Evolutionary conservation across 2,329 filamentous ascomycete genomes (phyloP), one percentile per base, ranked within the genome.

Genomic region (Ceratocystis huliohia): DNA sequence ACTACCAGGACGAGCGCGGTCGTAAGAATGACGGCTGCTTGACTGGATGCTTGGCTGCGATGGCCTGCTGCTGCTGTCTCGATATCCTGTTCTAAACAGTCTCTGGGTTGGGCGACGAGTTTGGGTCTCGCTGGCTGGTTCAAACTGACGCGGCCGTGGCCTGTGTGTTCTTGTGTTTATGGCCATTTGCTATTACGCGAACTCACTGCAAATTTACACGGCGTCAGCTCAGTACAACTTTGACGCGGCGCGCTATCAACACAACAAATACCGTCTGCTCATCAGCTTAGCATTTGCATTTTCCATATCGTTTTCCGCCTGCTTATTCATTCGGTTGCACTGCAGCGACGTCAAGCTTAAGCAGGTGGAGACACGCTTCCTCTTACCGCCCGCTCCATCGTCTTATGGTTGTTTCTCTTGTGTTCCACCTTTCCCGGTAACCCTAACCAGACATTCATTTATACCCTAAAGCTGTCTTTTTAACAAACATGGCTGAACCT

Each of bases 51-150:
- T 70, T 83, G 17, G 82, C 80, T 17, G 76, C 76, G 69, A 71
- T 82, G 68, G 82, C 82, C 1, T 84, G 81, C 73, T 84, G 82
- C 72, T 84, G 82, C 74, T 84, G 82, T 71, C 72, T 84, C 71
- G 82, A 84, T 69, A 75, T 77, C 57, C 72, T 84, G n/a, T 83
- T 83, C 71, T 84, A 79, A 74, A 66, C 41, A 28, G 22, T 7
- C 33, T 6, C 25, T 5, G n/a, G 46, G 20, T 5, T 61, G 28
- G 41, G 13, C 48, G 4, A 2, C 22, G 48, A 1, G n/a, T 1
- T 10, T 33, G 20, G 6, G n/a, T 41, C 20, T 41, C 57, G 37
- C 10, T 15, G 22, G 10, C 53, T 33, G 10, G n/a, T n/a, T 5
- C 25, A n/a, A 37, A 8, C 13, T 5, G 56, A 59, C 56, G 28